A percentile compares a stretch with the other conserved stretches of the same genome.
Evolutionary conservation across 78 protist genomes (phyloP).

Genomic region (Paratrimastix pyriformis): DNA sequence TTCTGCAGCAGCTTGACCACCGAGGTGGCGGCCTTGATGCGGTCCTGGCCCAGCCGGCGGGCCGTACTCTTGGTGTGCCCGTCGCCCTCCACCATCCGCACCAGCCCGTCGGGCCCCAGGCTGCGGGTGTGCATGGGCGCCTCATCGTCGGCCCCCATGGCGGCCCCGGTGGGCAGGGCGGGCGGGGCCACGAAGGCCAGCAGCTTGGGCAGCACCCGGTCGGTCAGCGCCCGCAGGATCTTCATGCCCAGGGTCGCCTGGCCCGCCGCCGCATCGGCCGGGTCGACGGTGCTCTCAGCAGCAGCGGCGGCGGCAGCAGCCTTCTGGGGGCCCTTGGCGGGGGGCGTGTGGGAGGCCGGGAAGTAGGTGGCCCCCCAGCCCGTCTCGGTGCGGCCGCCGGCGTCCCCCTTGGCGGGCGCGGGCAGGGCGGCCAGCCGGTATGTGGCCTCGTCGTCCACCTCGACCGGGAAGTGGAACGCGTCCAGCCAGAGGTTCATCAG

Average conservation of each 20-base stretch:
- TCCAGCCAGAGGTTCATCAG: neutral
- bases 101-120: neutral
- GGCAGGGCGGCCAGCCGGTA: neutral
- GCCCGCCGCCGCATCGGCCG: too few relatives aligned
- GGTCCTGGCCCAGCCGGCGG: neutral
- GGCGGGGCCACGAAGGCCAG: too few relatives aligned
- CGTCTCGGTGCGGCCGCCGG: neutral
- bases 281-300: neutral
- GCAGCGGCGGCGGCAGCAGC: neutral
- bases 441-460: neutral
- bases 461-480: neutral
- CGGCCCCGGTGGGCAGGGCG: too few relatives aligned
- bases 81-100: neutral
- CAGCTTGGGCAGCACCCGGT: too few relatives aligned
- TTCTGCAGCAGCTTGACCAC: neutral
- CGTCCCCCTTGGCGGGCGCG: neutral
- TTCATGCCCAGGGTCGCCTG: too few relatives aligned
- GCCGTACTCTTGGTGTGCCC: neutral
- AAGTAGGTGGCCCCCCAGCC: neutral
- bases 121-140: neutral
- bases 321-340: neutral
- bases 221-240: too few relatives aligned
- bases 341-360: neutral
- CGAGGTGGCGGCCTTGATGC: neutral
- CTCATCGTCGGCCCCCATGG: too few relatives aligned